phyloP scores from a whole-genome alignment of 1,139 yeast genomes.

The Scheffersomyces parashehatae region DNA sequence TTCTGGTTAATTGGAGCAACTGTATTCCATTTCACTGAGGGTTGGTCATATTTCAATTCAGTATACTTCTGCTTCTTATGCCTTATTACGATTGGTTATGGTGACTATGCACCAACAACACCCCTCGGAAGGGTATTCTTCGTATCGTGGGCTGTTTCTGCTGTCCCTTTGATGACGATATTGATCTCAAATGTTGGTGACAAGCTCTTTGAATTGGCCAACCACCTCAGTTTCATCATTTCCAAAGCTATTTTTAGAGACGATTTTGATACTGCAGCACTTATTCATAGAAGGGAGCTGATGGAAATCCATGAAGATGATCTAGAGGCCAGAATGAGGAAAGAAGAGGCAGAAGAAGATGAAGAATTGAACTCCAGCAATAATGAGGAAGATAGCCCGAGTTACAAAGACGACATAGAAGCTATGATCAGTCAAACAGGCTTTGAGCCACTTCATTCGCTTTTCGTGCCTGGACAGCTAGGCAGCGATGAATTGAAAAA shows the following conservation, averaged over 20 bases:
- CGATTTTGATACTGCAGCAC: neutral
- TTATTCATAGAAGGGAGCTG: neutral
- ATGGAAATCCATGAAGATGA: neutral
- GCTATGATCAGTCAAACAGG: neutral
- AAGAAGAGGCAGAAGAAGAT: slow-evolving; percentile 7
- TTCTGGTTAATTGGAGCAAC: slow-evolving; percentile 77
- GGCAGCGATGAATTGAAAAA: neutral
- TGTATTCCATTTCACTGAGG: slow-evolving; percentile 57
- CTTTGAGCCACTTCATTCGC: neutral
- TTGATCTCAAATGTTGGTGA: slow-evolving; percentile 75
- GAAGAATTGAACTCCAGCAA: slow-evolving; percentile 3
- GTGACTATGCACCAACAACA: slow-evolving; percentile 65
- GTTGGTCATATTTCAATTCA: slow-evolving; percentile 68
- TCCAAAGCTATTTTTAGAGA: neutral
- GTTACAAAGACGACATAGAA: neutral
- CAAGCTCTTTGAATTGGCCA: slow-evolving; percentile 42
- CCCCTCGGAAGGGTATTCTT: slow-evolving; percentile 73
- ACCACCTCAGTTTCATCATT: slow-evolving; percentile 2
- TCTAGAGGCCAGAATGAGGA: neutral
- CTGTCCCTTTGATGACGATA: slow-evolving; percentile 86
- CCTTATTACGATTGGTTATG: slow-evolving; percentile 81
- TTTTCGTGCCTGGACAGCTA: neutral
- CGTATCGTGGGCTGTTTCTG: slow-evolving; percentile 75
- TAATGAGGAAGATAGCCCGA: neutral
- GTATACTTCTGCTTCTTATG: slow-evolving; percentile 76